Evolutionary conservation across 352 stramenopile species (phyloP), one percentile per base, ranked within the genome.

Genomic region (Globisporangium megalacanthum): DNA sequence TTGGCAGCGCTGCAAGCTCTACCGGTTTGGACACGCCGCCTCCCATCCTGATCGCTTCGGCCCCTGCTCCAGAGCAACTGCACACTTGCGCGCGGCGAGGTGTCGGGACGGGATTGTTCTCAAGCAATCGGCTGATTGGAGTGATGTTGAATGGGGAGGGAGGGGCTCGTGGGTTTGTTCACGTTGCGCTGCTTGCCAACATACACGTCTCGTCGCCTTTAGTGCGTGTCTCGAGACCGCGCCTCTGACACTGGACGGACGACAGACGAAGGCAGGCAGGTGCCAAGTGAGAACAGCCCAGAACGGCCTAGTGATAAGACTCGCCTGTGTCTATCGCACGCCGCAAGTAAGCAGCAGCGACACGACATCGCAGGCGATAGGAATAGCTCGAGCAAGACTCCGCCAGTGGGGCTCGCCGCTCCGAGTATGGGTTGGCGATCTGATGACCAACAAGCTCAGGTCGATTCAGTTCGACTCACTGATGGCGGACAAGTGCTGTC

Each of bases 1-100:
- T 39, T 11, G 57, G 42, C 8, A 47, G 41, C 17, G 50, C 49
- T 20, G 55, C 22, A 17, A 62, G 31, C 17, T 25, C 49, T 2
- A 29, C 22, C 37, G 57, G n/a, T 33, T 62, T 62, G 31, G 57
- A 79, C 20, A 75, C 56, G 10, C 73, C 73, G 42, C 70, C 73
- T 36, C 73, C 73, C 73, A 83, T 83, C 29, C 6, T 68, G 49
- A 8, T 39, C 35, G 35, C 10, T 39, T 39, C 36, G 60, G 48
- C 19, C 35, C 29, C 47, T 39, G 54, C 52, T 29, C 10, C 4
- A 50, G 15, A 2, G 36, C 17, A 33, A 22, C 11, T 31, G 25
- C 25, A 31, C n/a, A 19, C 29, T 45, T 42, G 39, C 3, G 6
- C 13, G 39, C 15, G 8, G 39, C 39, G 39, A 45, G 39, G 39